These are phyloP conservation scores for Gamsiella multidivaricata DNA, from an alignment of 192 early-diverging fungal species.

Conservation along the genomic window DNA sequence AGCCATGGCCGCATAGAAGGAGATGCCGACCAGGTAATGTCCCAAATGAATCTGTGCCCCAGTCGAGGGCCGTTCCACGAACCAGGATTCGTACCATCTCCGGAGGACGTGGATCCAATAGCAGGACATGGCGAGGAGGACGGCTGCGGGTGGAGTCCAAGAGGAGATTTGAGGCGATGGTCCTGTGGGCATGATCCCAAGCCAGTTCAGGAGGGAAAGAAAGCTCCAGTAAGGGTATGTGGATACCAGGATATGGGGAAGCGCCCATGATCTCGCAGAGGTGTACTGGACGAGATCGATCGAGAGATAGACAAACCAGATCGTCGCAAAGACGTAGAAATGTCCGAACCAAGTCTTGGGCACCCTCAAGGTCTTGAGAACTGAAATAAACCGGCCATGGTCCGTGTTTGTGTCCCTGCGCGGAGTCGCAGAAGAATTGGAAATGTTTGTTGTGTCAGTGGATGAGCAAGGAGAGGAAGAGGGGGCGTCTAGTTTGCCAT, in stretches of 20 bases:
- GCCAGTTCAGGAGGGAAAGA: constrained; percentile 18
- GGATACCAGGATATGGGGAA: neutral
- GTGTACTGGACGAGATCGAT: constrained; percentile 30
- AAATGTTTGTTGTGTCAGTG: neutral
- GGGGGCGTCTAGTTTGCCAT: constrained; percentile 42
- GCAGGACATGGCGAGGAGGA: constrained; percentile 45
- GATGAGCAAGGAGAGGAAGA: constrained; percentile 1
- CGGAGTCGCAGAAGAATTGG: neutral
- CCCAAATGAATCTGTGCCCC: constrained; percentile 66
- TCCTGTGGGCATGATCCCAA: constrained; percentile 27
- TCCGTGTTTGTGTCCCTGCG: neutral
- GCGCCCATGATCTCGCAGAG: no score
- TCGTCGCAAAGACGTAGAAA: constrained; percentile 60
- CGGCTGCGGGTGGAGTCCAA: constrained; percentile 17
- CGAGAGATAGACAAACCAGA: constrained; percentile 39
- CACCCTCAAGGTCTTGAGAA: constrained; percentile 31
- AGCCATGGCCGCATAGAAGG: constrained; percentile 69
- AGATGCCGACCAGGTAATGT: constrained; percentile 72
- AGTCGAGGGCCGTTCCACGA: constrained; percentile 57
- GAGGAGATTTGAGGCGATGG: neutral
- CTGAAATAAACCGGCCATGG: neutral
- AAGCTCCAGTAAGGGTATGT: constrained; percentile 24
- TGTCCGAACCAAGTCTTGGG: constrained; percentile 66
- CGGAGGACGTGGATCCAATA: constrained; percentile 54
- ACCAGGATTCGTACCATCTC: constrained; percentile 62